Conservation (phyloP, 2,329 filamentous ascomycete genomes). For the Metarhizium album region DNA sequence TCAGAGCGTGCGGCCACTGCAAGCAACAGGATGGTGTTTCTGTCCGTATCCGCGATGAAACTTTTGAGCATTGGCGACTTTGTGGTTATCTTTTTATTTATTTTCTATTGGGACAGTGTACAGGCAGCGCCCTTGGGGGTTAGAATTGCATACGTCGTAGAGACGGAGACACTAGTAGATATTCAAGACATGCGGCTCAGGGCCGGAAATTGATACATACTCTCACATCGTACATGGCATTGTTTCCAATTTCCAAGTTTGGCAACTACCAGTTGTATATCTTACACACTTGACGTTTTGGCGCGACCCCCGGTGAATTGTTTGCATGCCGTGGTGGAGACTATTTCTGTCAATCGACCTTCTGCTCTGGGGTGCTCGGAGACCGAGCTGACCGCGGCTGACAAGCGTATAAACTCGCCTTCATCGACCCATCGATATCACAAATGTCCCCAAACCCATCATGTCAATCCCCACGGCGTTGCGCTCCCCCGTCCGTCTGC, state of each 20-base stretch:
- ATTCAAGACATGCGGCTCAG: background rate
- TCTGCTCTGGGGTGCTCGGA: slow-evolving; percentile 11
- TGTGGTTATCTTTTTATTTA: too few relatives aligned
- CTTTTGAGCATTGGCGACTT: background rate
- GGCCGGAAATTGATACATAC: too few relatives aligned
- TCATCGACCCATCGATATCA: background rate
- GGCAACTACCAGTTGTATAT: too few relatives aligned
- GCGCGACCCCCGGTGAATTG: background rate
- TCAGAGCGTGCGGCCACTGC: background rate
- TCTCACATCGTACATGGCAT: too few relatives aligned
- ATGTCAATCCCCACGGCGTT: slow-evolving; percentile 2
- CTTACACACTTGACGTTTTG: too few relatives aligned
- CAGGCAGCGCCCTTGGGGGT: slow-evolving; percentile 2
- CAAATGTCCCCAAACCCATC: background rate
- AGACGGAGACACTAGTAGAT: slow-evolving; percentile 2
- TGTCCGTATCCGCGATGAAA: background rate
- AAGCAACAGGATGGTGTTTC: background rate
- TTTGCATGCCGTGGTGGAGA: background rate
- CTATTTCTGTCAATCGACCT: background rate
- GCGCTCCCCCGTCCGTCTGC: background rate
- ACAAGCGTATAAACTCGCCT: background rate
- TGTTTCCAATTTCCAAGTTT: too few relatives aligned
- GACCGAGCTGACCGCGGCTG: slow-evolving; percentile 12
- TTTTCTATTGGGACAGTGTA: slow-evolving; percentile 1
- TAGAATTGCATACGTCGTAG: slow-evolving; percentile 1